A percentile compares a stretch with the other conserved stretches of the same genome.
These are phyloP conservation scores for Singerocomus inundabilis DNA, from an alignment of 1,284 basidiomycete species.

Conservation along the genomic window DNA sequence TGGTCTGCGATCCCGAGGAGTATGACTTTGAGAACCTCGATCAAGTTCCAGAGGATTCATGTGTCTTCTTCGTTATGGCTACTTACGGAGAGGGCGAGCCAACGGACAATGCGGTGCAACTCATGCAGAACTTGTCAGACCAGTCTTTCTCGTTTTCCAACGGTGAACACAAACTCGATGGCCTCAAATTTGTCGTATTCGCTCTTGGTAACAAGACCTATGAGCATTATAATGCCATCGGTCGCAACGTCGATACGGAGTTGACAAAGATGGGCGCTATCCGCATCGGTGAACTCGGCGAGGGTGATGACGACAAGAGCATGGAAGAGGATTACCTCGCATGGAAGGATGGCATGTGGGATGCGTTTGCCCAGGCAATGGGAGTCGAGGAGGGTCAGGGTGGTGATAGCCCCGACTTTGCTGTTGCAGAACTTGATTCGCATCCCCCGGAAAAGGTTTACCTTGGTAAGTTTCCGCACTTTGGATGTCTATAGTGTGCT, in stretches of 20 bases:
- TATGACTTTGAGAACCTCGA: constrained; percentile 98
- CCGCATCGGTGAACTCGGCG: constrained; percentile 88
- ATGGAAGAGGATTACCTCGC: constrained; percentile 99
- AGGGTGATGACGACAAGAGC: constrained; percentile 98
- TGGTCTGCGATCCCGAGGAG: constrained; percentile 95
- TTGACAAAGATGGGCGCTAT: constrained; percentile 80
- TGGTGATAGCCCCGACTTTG: constrained; percentile 94
- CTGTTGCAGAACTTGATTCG: constrained; percentile 77
- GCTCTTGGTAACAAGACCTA: constrained; percentile 95
- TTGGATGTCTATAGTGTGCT: too few species aligned
- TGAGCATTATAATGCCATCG: constrained; percentile 93
- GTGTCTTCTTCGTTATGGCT: constrained; percentile 93
- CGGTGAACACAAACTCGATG: constrained; percentile 74
- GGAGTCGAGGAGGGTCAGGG: constrained; percentile 94
- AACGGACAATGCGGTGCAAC: constrained; percentile 95
- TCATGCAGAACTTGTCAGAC: constrained; percentile 91
- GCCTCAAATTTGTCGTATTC: constrained; percentile 95
- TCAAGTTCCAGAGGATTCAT: constrained; percentile 81
- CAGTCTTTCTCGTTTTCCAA: constrained; percentile 84
- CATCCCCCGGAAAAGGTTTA: constrained; percentile 85
- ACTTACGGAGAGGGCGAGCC: constrained; percentile 99
- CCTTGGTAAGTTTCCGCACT: constrained; percentile 69
- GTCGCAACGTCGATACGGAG: constrained; percentile 74
- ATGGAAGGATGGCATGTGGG: constrained; percentile 99
- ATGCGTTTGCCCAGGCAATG: constrained; percentile 77